Base-by-base conservation (phyloP, 129 eudicot species). In the Artemisia argyi region DNA sequence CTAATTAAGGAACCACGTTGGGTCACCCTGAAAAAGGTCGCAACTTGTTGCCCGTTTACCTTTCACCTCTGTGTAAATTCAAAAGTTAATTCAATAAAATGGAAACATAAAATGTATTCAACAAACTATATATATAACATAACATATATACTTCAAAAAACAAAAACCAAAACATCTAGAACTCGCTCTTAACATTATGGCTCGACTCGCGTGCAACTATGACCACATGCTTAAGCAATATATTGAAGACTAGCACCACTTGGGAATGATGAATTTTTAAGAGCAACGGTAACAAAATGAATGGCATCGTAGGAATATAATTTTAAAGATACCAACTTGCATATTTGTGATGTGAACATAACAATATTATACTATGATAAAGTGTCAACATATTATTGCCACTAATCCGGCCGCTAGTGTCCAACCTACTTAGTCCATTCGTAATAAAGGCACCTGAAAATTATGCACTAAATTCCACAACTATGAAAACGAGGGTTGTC, bases 371-470 rank as follows among this genome's bases (percentile, higher is more conserved):
- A 50, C 71, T 62, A 30, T 13, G n/a, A 50, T n/a, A 1, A 63
- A 12, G 26, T 15, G 70, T 28, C 35, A 70, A 73, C 35, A 51
- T 24, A 7, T 39, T 39, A 8, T 39, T 39, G 46, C 8, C 46
- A 7, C 46, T 6, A 39, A 39, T 39, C 10, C 46, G 46, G 9
- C 46, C 46, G 24, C 58, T 22, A 49, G 63, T 62, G 70, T 63
- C 78, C 58, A 62, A 18, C 17, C 1, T 54, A 11, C 30, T 3
- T 49, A 63, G 62, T 50, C 70, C 62, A 62, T 63, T 62, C 58
- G 18, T 73, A 61, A 50, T 73, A 73, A 73, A 73, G 47, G 52
- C 62, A 48, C 70, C 70, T 61, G 63, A 49, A 49, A 65, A 10
- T 26, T 30, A 61, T 58, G 39, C 63, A 69, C 46, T 61, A 68